These are phyloP conservation scores for Triangularia verruculosa DNA, from an alignment of 2,329 filamentous ascomycete genomes.

Conservation along the genomic window DNA sequence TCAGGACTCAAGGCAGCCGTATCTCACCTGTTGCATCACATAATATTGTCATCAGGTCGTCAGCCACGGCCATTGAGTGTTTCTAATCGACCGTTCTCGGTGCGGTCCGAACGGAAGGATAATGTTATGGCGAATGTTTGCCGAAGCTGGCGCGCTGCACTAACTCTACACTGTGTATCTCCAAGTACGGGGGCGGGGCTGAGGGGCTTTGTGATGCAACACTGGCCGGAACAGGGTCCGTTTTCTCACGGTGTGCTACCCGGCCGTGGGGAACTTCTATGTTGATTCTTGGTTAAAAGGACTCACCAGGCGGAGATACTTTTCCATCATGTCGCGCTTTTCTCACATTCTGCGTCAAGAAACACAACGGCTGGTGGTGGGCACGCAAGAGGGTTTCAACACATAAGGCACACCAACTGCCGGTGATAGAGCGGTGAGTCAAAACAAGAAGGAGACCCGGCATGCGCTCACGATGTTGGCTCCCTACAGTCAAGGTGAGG, in stretches of 20 bases:
- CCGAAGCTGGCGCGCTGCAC: background rate
- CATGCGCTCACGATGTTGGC: constrained; percentile 23
- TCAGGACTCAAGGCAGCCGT: constrained; percentile 8
- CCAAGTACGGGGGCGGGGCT: background rate
- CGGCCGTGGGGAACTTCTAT: background rate
- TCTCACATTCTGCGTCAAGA: background rate
- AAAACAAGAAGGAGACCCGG: constrained; percentile 16
- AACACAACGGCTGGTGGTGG: constrained; percentile 1
- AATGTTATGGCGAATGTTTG: background rate
- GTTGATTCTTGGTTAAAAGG: background rate
- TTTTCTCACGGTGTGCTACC: constrained; percentile 3
- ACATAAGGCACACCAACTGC: constrained; percentile 8
- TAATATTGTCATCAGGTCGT: constrained; percentile 10
- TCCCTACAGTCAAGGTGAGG: constrained; percentile 20
- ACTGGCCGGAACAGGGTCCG: constrained; percentile 3
- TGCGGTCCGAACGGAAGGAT: constrained; percentile 24
- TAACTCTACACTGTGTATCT: background rate
- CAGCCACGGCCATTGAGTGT: constrained; percentile 16
- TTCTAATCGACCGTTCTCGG: constrained; percentile 10
- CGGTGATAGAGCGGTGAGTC: constrained; percentile 19
- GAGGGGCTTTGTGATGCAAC: background rate
- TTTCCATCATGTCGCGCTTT: background rate
- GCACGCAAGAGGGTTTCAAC: constrained; percentile 18
- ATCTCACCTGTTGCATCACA: constrained; percentile 1
- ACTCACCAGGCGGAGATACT: background rate